A percentile compares a stretch with the other conserved stretches of the same genome.
Evolutionary conservation across 148 eudicot genomes (phyloP).

Genomic region (Drosera capensis): DNA sequence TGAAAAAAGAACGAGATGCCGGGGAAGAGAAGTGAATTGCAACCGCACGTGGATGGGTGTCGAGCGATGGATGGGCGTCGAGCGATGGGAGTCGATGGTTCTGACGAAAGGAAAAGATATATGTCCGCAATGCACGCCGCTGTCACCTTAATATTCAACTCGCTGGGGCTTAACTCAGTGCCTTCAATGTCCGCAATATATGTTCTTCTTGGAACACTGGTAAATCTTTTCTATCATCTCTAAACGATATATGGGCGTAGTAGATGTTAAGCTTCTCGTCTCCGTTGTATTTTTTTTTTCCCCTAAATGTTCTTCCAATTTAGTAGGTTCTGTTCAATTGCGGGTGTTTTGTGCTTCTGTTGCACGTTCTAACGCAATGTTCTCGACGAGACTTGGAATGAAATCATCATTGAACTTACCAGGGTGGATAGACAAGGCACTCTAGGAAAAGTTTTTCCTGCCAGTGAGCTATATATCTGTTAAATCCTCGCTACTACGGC

Average conservation of each 20-base stretch:
- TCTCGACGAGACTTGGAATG: slow-evolving; percentile 67
- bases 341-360: slow-evolving; percentile 58
- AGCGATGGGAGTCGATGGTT: no score
- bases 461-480: no score
- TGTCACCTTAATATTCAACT: slow-evolving; percentile 39
- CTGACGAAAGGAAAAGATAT: no score
- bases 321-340: slow-evolving; percentile 71
- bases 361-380: slow-evolving; percentile 72
- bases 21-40: no score
- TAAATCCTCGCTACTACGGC: no score
- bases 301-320: not conserved
- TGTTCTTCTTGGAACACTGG: slow-evolving; percentile 63
- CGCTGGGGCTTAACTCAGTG: slow-evolving; percentile 46
- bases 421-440: slow-evolving; percentile 58
- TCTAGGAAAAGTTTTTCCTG: slow-evolving; percentile 1
- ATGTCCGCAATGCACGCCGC: slow-evolving; percentile 86
- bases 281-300: not conserved
- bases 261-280: no score
- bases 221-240: slow-evolving; percentile 11
- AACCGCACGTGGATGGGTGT: no score
- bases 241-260: not conserved
- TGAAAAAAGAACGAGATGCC: no score
- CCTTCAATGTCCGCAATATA: slow-evolving; percentile 73
- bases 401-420: slow-evolving; percentile 51
- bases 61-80: no score